Evolutionary conservation across 2,329 filamentous ascomycete species (phyloP), one percentile per base, ranked within the genome.

Genomic region (Penicillium sp.): DNA sequence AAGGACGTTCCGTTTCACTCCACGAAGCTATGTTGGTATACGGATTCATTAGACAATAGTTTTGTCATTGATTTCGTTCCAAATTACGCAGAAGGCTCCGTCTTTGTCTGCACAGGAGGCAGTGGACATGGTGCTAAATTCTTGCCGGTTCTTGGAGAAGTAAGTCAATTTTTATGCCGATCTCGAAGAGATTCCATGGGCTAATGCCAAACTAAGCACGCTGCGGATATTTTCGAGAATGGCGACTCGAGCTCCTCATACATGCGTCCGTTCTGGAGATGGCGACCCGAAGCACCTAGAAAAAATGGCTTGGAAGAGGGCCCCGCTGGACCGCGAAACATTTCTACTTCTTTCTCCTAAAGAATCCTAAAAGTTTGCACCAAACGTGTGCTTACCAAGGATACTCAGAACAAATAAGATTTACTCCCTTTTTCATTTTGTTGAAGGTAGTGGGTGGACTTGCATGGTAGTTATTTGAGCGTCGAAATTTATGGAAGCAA

Each of bases 101-200:
- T 71, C 1, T 70, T 72, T 44, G 65, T 70, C 4, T 68, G 64
- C 44, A 71, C 69, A 0, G 68, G 69, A 1, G 69, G 69, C 22
- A 71, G 69, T 28, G 69, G 69, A 9, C 69, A 72, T 33, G 69
- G 68, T 1, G 69, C 69, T 35, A 72, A 72, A 51, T 71, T 69
- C 25, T 52, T 72, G n/a, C 69, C 69, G 1, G 60, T 69, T 9
- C 61, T 71, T 24, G 69, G 69, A 51, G 46, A 67, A 52, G 67
- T 67, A 42, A 28, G 56, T 36, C 27, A 9, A 27, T 5, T 10
- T 10, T 8, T 11, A 14, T 20, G 5, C 10, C 7, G 11, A 14
- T n/a, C 22, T 9, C 10, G 11, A 11, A 35, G 22, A 7, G 13
- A 3, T 27, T 18, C 2, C 2, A 9, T 2, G 14, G 16, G n/a